phyloP scores from a whole-genome alignment of 2,329 filamentous ascomycete species.

The Colletotrichum lini region DNA sequence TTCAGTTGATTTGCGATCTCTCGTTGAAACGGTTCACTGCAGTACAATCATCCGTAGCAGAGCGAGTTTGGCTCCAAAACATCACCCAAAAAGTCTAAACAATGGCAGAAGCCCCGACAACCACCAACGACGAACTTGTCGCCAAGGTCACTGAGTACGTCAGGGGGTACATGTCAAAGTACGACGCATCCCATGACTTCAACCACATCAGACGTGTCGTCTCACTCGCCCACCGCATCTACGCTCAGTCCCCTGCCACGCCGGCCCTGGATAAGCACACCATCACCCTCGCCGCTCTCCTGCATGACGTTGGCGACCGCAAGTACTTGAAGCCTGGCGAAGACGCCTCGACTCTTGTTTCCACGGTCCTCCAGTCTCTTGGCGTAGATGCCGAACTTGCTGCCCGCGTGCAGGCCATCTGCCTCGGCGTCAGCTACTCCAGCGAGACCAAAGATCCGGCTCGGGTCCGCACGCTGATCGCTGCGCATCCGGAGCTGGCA shows the following conservation, averaged over 20 bases:
- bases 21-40: no score
- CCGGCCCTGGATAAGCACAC: conserved; percentile 63
- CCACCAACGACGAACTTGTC: conserved; percentile 60
- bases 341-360: conserved; percentile 69
- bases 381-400: conserved; percentile 74
- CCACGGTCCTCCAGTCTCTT: conserved; percentile 66
- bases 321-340: conserved; percentile 79
- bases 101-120: conserved; percentile 18
- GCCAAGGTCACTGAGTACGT: conserved; percentile 75
- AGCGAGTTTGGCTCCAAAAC: not conserved
- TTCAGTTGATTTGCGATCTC: not conserved
- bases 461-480: conserved; percentile 73
- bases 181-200: conserved; percentile 92
- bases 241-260: conserved; percentile 46
- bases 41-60: not conserved
- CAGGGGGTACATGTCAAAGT: conserved; percentile 78
- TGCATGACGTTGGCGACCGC: conserved; percentile 91
- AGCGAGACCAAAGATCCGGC: conserved; percentile 78
- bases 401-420: conserved; percentile 78
- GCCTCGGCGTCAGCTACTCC: conserved; percentile 83
- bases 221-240: conserved; percentile 77
- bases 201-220: conserved; percentile 86
- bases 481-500: conserved; percentile 78
- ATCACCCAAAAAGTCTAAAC: not conserved
- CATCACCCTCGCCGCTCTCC: conserved; percentile 78